Evolutionary conservation across 2,329 filamentous ascomycete species (phyloP), one percentile per base, ranked within the genome.

Genomic region (Grosmannia huntii): DNA sequence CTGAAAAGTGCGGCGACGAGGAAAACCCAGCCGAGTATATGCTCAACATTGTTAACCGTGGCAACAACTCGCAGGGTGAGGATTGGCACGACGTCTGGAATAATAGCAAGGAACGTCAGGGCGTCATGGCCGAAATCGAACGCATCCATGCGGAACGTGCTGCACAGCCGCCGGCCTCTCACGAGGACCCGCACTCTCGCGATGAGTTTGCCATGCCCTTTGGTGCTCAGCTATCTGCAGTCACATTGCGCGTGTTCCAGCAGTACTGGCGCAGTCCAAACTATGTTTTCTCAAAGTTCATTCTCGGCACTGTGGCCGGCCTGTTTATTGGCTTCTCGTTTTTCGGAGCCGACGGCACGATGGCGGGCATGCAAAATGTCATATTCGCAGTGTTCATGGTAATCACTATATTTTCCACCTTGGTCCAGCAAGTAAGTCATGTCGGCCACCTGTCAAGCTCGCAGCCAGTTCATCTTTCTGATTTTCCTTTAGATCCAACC

Each of bases 221-320:
- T 68, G 66, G 64, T 46, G 67, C 75, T 5, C 90, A 96, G 69
- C 73, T 92, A 46, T 74, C 71, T 57, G 77, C 85, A 66, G 87
- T 89, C 58, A 79, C 83, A 23, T 69, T 79, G 62, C 88, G 90
- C 66, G 86, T 92, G 33, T 94, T 94, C 75, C 81, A 90, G 67
- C 90, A 95, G 69, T 95, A 94, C 78, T 95, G 90, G 90, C 86
- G 90, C 61, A 90, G 85, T 0, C 90, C 90, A 0, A 79, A 84
- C 4, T 95, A 95, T 74, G 90, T 95, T 70, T 95, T 92, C 73
- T 85, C 87, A 65, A 95, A 95, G 76, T 68, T 78, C 0, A 74
- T 78, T 2, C 83, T 95, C 23, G 89, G 84, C 68, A 73, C 80
- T 28, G 70, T 83, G 19, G 73, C 79, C 44, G 72, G 84, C 7